These are phyloP conservation scores for Saccharomyces uvarum DNA, from an alignment of 1,139 yeast genomes.

Conservation along the genomic window DNA sequence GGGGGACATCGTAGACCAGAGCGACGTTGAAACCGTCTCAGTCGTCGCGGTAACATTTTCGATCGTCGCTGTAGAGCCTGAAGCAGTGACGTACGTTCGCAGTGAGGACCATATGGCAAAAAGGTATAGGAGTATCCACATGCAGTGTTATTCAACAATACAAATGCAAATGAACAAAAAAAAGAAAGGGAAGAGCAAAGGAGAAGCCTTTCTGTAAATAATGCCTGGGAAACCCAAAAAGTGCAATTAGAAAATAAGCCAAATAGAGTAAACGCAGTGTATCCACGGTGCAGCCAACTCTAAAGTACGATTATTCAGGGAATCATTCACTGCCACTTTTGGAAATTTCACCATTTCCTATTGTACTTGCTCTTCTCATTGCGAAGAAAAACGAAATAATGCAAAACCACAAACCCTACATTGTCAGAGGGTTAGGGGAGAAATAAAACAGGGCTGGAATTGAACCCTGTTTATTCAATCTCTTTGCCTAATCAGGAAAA, in stretches of 20 bases:
- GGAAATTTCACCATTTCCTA: neutral
- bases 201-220: neutral
- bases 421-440: neutral
- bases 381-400: neutral
- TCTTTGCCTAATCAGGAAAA: conserved; percentile 10
- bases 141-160: neutral
- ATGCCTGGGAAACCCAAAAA: neutral
- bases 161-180: neutral
- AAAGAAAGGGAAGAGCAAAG: neutral
- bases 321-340: neutral
- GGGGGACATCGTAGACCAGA: conserved; percentile 23
- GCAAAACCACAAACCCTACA: neutral
- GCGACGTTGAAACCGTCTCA: neutral
- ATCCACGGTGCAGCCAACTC: neutral
- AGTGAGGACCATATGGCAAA: neutral
- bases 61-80: neutral
- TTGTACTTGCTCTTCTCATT: neutral
- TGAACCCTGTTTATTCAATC: neutral
- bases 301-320: neutral
- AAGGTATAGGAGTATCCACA: neutral
- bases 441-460: neutral
- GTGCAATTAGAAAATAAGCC: neutral
- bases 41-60: neutral
- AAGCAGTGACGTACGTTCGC: neutral
- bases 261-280: neutral